These are phyloP conservation scores for Achaetomiella virescens DNA, from an alignment of 495 filamentous ascomycete genomes.

Conservation along the genomic window DNA sequence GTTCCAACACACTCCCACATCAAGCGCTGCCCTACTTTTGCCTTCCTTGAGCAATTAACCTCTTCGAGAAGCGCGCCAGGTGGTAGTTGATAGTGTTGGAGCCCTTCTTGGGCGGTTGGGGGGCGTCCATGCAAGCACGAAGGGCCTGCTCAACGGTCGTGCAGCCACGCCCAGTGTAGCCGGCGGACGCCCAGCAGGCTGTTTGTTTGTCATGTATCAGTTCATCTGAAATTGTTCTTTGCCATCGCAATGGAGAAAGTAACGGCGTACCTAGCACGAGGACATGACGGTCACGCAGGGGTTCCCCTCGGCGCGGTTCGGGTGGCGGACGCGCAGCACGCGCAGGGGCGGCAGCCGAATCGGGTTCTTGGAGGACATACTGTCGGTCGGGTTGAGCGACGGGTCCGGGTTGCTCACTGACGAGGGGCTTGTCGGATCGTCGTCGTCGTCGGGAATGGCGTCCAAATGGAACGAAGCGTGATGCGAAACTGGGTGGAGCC, in stretches of 20 bases:
- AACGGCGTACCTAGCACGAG: conserved; percentile 70
- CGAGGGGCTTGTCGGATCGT: conserved; percentile 3
- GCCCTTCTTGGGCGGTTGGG: conserved; percentile 58
- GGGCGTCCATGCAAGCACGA: conserved; percentile 87
- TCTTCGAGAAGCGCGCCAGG: conserved; percentile 76
- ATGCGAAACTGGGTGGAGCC: not conserved
- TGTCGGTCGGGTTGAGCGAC: not conserved
- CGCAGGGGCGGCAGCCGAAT: conserved; percentile 84
- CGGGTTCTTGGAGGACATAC: conserved; percentile 37
- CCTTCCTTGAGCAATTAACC: conserved; percentile 58
- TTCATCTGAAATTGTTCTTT: no score
- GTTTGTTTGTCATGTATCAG: not conserved
- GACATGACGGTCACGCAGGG: conserved; percentile 82
- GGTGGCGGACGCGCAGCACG: conserved; percentile 73
- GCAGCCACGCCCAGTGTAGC: conserved; percentile 68
- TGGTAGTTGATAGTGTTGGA: conserved; percentile 96
- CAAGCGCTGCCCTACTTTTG: conserved; percentile 47
- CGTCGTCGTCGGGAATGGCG: not conserved
- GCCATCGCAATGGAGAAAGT: no score
- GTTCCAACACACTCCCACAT: not conserved
- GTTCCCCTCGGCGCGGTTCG: conserved; percentile 68
- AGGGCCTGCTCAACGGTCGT: conserved; percentile 73
- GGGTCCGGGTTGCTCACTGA: conserved; percentile 1
- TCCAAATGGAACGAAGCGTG: not conserved
- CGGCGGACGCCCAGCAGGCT: conserved; percentile 95